Percentiles rank a stretch among this genome's conserved stretches.
Evolutionary conservation across 352 stramenopile genomes (phyloP).

Genomic region (Globisporangium abappressorium): DNA sequence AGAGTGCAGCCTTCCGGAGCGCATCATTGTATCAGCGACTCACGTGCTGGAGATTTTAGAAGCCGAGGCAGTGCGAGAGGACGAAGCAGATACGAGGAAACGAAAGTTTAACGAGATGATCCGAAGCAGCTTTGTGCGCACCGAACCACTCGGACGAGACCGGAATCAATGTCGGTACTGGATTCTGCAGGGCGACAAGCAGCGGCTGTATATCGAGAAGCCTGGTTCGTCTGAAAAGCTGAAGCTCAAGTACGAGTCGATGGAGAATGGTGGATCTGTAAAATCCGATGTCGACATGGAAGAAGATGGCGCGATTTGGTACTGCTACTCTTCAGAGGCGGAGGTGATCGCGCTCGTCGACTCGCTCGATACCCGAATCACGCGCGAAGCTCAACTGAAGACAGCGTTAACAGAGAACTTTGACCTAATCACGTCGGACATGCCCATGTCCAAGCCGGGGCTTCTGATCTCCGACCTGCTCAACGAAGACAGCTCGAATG

Average conservation of each 20-base stretch:
- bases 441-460: slow-evolving; percentile 69
- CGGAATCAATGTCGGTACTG: slow-evolving; percentile 61
- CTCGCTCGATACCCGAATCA: slow-evolving; percentile 47
- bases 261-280: slow-evolving; percentile 5
- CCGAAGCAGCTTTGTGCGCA: slow-evolving; percentile 68
- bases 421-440: slow-evolving; percentile 50
- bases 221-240: slow-evolving; percentile 39
- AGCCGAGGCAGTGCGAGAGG: slow-evolving; percentile 57
- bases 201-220: slow-evolving; percentile 69
- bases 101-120: slow-evolving; percentile 60
- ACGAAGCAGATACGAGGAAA: slow-evolving; percentile 61
- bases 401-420: slow-evolving; percentile 60
- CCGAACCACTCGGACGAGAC: slow-evolving; percentile 71
- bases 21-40: slow-evolving; percentile 65
- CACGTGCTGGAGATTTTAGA: slow-evolving; percentile 80
- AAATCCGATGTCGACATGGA: slow-evolving; percentile 5
- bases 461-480: slow-evolving; percentile 73
- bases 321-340: slow-evolving; percentile 56
- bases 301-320: slow-evolving; percentile 42
- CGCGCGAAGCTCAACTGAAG: slow-evolving; percentile 47
- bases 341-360: slow-evolving; percentile 62
- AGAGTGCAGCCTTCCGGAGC: slow-evolving; percentile 58
- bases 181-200: slow-evolving; percentile 64
- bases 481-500: slow-evolving; percentile 47
- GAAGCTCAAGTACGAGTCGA: slow-evolving; percentile 42